phyloP scores from a whole-genome alignment of 1,139 yeast genomes.

The Lodderomyces metapsilosis region DNA sequence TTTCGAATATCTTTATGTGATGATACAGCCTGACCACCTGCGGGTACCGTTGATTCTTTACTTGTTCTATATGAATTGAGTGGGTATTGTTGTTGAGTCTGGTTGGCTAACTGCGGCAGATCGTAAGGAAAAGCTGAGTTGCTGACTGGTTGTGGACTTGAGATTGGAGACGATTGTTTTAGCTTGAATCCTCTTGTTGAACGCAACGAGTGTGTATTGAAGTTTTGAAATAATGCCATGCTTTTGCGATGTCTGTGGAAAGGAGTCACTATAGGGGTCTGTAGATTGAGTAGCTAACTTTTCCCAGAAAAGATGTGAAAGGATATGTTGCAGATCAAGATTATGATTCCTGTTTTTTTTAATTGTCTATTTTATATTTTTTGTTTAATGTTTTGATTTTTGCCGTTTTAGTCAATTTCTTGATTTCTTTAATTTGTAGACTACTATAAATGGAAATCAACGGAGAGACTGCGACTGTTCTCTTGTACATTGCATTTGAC shows the following conservation, averaged over 20 bases:
- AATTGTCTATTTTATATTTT: too few species aligned
- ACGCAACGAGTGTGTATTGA: constrained; percentile 54
- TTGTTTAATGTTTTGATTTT: constrained; percentile 7
- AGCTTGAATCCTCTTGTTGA: constrained; percentile 55
- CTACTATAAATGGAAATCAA: too few species aligned
- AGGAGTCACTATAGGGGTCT: too few species aligned
- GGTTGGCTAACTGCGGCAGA: constrained; percentile 14
- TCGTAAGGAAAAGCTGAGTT: constrained; percentile 14
- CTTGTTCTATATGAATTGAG: constrained; percentile 29
- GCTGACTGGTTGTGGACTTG: constrained; percentile 40
- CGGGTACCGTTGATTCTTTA: constrained; percentile 26
- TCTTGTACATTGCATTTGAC: too few species aligned
- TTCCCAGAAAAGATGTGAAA: neutral
- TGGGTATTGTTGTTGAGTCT: constrained; percentile 23
- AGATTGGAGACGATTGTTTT: constrained; percentile 41
- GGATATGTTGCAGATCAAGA: too few species aligned
- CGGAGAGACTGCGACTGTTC: too few species aligned
- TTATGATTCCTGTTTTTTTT: too few species aligned
- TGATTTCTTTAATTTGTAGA: too few species aligned
- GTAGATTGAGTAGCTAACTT: too few species aligned
- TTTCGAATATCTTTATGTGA: constrained; percentile 71
- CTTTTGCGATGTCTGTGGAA: too few species aligned
- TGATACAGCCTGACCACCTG: constrained; percentile 41
- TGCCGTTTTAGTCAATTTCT: constrained; percentile 3
- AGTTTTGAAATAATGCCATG: constrained; percentile 57